phyloP scores from a whole-genome alignment of 768 basidiomycete species.

The Phallus indusiatus region DNA sequence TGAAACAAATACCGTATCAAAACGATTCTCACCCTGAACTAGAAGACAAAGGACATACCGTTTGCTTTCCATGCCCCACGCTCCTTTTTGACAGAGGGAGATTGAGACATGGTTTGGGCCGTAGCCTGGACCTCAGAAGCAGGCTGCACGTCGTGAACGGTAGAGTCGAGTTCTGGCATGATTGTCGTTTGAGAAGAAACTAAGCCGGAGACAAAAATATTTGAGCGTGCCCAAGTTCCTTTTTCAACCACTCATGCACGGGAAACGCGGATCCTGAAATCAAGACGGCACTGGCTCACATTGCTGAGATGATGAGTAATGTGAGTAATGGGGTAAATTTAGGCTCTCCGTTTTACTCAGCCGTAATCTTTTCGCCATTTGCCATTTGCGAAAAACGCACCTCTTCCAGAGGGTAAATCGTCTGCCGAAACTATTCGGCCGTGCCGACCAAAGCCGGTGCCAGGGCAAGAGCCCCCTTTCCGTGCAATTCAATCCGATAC shows the following conservation, averaged over 20 bases:
- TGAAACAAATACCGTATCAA: not conserved
- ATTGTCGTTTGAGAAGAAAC: not conserved
- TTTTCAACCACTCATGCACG: not conserved
- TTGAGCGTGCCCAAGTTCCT: not conserved
- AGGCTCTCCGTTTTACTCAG: too few relatives aligned
- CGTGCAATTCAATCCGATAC: not conserved
- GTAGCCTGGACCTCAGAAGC: not conserved
- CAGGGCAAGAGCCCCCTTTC: not conserved
- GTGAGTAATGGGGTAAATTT: not conserved
- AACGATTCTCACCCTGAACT: not conserved
- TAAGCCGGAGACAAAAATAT: not conserved
- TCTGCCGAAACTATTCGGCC: not conserved
- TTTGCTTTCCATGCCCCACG: slow-evolving; percentile 8
- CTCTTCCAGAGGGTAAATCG: not conserved
- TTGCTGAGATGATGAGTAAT: not conserved
- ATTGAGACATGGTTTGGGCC: not conserved
- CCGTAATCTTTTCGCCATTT: not conserved
- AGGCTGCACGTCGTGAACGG: not conserved
- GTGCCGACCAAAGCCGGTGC: too few relatives aligned
- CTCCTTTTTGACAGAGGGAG: not conserved
- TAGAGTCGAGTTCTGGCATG: not conserved
- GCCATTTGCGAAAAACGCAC: not conserved
- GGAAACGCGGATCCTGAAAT: not conserved
- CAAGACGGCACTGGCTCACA: not conserved
- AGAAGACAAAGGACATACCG: not conserved